Percentiles rank a stretch among this genome's conserved stretches.
phyloP scores from a whole-genome alignment of 805 yeast genomes.

The Kodamaea lidongshanica region DNA sequence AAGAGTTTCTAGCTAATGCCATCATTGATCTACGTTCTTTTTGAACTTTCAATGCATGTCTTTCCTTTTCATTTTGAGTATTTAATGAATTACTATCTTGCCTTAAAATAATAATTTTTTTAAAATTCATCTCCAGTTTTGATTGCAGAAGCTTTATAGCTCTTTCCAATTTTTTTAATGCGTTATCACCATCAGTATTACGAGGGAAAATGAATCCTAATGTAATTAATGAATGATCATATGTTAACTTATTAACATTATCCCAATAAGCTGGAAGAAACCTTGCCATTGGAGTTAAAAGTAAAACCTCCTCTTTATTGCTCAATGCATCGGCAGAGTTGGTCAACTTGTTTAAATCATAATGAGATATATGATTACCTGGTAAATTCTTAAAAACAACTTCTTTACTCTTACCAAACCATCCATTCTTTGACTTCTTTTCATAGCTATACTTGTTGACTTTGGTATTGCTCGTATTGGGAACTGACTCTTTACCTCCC shows the following conservation, averaged over 20 bases:
- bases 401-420: conserved; percentile 48
- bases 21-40: conserved; percentile 82
- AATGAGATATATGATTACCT: conserved; percentile 71
- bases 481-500: conserved; percentile 11
- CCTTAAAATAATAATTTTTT: conserved; percentile 80
- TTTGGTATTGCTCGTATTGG: conserved; percentile 11
- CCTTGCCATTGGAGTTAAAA: conserved; percentile 84
- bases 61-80: conserved; percentile 74
- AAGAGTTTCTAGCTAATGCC: conserved; percentile 92
- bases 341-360: conserved; percentile 73
- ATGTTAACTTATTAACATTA: conserved; percentile 64
- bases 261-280: conserved; percentile 87
- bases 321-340: conserved; percentile 66
- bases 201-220: conserved; percentile 91
- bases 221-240: conserved; percentile 80
- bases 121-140: conserved; percentile 55
- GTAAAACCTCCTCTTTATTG: conserved; percentile 75
- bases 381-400: conserved; percentile 57
- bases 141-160: conserved; percentile 73
- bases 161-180: conserved; percentile 62
- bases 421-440: conserved; percentile 35
- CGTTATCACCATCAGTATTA: conserved; percentile 71
- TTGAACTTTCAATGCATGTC: conserved; percentile 84
- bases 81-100: conserved; percentile 80
- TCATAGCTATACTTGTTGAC: conserved; percentile 42